Conservation (phyloP, 169 alveolate species). For the Cryptosporidium felis region DNA sequence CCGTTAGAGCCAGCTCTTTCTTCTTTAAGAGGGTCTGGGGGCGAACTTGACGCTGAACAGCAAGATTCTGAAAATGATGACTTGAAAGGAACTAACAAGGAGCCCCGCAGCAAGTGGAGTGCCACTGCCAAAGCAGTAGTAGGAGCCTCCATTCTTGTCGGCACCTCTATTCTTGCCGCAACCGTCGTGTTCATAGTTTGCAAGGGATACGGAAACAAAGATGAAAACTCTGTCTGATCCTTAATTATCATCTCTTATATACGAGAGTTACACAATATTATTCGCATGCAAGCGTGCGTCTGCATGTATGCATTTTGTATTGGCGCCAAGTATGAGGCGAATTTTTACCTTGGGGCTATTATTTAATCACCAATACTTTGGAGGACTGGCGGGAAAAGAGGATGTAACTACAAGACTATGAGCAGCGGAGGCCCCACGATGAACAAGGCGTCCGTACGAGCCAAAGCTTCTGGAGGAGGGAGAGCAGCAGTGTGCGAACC, state of each 20-base stretch:
- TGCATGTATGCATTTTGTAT: no score
- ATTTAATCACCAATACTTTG: no score
- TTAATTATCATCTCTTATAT: background rate
- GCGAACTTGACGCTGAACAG: background rate
- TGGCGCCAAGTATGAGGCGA: no score
- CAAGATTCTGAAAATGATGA: background rate
- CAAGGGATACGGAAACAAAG: constrained; percentile 45
- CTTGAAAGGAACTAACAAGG: background rate
- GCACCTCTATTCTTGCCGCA: constrained; percentile 63
- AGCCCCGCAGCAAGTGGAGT: constrained; percentile 13
- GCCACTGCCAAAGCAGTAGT: constrained; percentile 51
- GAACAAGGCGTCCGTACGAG: no score
- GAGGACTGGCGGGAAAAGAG: no score
- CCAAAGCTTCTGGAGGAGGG: no score
- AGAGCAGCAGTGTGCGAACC: no score
- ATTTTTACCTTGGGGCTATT: no score
- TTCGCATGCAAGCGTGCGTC: background rate
- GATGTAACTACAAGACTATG: no score
- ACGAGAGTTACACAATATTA: background rate
- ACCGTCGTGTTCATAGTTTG: constrained; percentile 61
- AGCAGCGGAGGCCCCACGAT: no score
- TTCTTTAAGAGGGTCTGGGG: constrained; percentile 28
- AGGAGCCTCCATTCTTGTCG: constrained; percentile 61
- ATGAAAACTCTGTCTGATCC: background rate
- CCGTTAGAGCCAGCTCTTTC: no score